phyloP scores from a whole-genome alignment of 192 early-diverging fungal species.

The Pilobolus umbonatus region DNA sequence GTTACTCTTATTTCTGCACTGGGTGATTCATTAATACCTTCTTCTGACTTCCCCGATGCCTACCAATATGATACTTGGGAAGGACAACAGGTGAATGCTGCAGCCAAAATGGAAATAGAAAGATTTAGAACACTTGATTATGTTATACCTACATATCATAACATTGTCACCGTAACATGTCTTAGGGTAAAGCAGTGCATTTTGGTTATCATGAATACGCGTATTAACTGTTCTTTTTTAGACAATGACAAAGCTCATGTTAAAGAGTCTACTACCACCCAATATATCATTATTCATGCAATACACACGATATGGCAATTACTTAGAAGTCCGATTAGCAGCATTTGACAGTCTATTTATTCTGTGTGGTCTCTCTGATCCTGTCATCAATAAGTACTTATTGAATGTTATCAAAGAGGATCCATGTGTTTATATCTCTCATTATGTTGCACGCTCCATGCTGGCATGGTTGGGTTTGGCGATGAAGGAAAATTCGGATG shows the following conservation, averaged over 20 bases:
- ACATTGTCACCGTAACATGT: slow-evolving; percentile 75
- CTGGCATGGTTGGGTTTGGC: slow-evolving; percentile 42
- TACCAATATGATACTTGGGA: slow-evolving; percentile 37
- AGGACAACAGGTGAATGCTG: slow-evolving; percentile 46
- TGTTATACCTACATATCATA: slow-evolving; percentile 83
- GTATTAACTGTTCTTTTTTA: slow-evolving; percentile 9
- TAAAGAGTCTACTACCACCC: slow-evolving; percentile 57
- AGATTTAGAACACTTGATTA: slow-evolving; percentile 73
- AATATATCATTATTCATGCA: slow-evolving; percentile 68
- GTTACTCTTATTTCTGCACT: slow-evolving; percentile 68
- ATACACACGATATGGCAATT: slow-evolving; percentile 70
- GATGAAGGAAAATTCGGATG: slow-evolving; percentile 31
- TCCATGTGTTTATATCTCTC: slow-evolving; percentile 55
- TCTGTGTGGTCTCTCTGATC: slow-evolving; percentile 57
- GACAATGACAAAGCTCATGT: slow-evolving; percentile 60
- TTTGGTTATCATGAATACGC: not conserved
- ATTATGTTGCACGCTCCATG: slow-evolving; percentile 47
- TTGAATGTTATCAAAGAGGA: slow-evolving; percentile 58
- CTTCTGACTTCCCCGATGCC: slow-evolving; percentile 32
- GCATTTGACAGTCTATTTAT: slow-evolving; percentile 75
- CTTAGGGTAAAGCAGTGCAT: slow-evolving; percentile 51
- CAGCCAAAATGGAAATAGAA: slow-evolving; percentile 68
- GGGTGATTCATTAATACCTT: slow-evolving; percentile 59
- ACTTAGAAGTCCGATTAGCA: slow-evolving; percentile 58
- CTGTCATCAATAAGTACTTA: slow-evolving; percentile 48